A percentile compares a stretch with the other conserved stretches of the same genome.
phyloP scores from a whole-genome alignment of 1,284 basidiomycete species.

The Cryptococcus sp. region DNA sequence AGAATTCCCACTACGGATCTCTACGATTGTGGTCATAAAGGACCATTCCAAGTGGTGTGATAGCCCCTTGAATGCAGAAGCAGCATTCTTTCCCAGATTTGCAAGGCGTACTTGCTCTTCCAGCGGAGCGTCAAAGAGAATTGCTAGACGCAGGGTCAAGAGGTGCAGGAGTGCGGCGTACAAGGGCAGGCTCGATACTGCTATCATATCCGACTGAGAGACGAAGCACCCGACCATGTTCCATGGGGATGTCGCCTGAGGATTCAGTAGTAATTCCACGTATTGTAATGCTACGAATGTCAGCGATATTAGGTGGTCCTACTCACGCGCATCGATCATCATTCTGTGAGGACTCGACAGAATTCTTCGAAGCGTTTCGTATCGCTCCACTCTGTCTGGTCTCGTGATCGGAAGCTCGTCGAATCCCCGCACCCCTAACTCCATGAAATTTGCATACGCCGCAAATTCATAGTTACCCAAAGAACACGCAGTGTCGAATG shows the following conservation, averaged over 20 bases:
- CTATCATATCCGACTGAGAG: background rate
- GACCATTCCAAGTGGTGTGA: slow-evolving; percentile 24
- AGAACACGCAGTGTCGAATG: slow-evolving; percentile 24
- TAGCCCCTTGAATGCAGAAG: slow-evolving; percentile 13
- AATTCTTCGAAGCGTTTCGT: slow-evolving; percentile 26
- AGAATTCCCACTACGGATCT: slow-evolving; percentile 10
- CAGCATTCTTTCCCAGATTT: background rate
- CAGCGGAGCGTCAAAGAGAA: slow-evolving; percentile 34
- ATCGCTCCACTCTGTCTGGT: slow-evolving; percentile 14
- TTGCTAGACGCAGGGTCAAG: slow-evolving; percentile 24
- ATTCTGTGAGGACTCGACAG: slow-evolving; percentile 14
- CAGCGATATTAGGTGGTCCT: background rate
- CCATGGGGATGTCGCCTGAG: background rate
- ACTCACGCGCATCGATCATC: slow-evolving; percentile 24
- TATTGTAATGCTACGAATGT: slow-evolving; percentile 25
- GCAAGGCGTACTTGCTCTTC: slow-evolving; percentile 12
- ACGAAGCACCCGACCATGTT: background rate
- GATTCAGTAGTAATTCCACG: slow-evolving; percentile 5
- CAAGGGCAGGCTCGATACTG: background rate
- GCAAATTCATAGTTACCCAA: slow-evolving; percentile 36
- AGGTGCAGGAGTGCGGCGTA: background rate
- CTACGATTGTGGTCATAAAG: slow-evolving; percentile 21
- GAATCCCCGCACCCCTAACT: slow-evolving; percentile 20
- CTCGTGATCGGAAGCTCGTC: slow-evolving; percentile 10
- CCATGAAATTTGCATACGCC: slow-evolving; percentile 24